phyloP scores from a whole-genome alignment of 208 protist genomes.

The Eutreptiella sp. region DNA sequence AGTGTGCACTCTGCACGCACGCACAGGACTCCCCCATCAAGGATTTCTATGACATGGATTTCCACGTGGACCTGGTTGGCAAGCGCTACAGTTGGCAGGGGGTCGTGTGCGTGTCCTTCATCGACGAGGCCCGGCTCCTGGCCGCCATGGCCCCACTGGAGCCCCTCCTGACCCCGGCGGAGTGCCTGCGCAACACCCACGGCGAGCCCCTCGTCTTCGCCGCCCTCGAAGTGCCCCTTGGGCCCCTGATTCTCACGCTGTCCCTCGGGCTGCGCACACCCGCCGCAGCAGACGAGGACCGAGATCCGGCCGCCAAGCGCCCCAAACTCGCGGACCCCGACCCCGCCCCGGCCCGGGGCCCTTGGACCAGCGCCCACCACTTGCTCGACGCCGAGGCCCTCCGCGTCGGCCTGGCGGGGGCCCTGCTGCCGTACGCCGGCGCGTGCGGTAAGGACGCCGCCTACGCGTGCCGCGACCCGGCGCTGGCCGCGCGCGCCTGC shows the following conservation, averaged over 20 bases:
- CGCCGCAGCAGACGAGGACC: too few species aligned
- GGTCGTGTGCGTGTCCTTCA: constrained; percentile 24
- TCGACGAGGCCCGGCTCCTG: constrained; percentile 12
- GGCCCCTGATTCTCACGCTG: neutral
- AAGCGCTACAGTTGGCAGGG: constrained; percentile 53
- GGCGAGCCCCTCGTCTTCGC: constrained; percentile 1
- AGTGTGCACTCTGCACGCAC: too few species aligned
- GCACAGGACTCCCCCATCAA: constrained; percentile 56
- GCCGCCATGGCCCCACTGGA: constrained; percentile 1
- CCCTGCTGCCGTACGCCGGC: too few species aligned
- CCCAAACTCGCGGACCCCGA: too few species aligned
- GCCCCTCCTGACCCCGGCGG: neutral
- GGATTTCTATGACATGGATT: constrained; percentile 79
- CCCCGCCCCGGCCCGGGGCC: too few species aligned
- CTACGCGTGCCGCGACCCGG: too few species aligned
- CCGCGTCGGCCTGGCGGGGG: too few species aligned
- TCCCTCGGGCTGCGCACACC: neutral
- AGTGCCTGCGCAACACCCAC: constrained; percentile 4
- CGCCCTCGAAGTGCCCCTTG: neutral
- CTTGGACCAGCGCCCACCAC: too few species aligned
- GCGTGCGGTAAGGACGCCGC: too few species aligned
- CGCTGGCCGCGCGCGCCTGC: too few species aligned
- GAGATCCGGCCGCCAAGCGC: too few species aligned
- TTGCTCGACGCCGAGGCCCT: too few species aligned
- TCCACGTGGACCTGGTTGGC: constrained; percentile 77